Conservation (phyloP, 495 filamentous ascomycete genomes). For the Podospora australis region DNA sequence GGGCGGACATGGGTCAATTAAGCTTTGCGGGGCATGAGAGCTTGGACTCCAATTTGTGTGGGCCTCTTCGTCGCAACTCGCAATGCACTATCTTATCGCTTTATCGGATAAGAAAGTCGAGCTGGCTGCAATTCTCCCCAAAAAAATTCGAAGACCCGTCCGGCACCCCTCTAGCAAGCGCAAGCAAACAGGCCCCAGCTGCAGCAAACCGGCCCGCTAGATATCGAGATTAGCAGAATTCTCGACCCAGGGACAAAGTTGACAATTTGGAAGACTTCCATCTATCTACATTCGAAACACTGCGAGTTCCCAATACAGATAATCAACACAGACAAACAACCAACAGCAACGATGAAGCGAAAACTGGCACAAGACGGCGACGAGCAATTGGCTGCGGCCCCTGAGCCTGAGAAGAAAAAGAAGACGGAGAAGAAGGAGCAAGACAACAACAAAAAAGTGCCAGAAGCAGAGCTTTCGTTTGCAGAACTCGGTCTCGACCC, state of each 20-base stretch:
- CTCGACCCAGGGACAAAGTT: no score
- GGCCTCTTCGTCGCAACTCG: background rate
- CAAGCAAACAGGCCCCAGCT: no score
- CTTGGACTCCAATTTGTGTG: conserved; percentile 6
- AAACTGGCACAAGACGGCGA: conserved; percentile 46
- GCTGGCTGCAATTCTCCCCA: background rate
- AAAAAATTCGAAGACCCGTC: no score
- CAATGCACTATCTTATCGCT: background rate
- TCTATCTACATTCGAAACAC: background rate
- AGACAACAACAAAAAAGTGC: conserved; percentile 2
- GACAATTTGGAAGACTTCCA: background rate
- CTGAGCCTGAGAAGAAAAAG: conserved; percentile 13
- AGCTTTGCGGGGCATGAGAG: conserved; percentile 14
- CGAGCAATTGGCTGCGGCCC: conserved; percentile 28
- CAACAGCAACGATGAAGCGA: conserved; percentile 42
- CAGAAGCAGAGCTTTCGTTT: conserved; percentile 36
- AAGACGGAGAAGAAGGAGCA: background rate
- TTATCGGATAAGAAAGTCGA: conserved; percentile 6
- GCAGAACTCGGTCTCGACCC: conserved; percentile 66
- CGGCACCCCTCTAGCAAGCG: no score
- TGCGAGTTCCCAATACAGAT: no score
- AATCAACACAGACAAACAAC: background rate
- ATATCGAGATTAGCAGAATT: no score
- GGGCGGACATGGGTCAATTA: conserved; percentile 12
- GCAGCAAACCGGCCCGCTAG: no score